Evolutionary conservation across 345 rosid genomes (phyloP).

Genomic region (Eucalyptus microcorys): DNA sequence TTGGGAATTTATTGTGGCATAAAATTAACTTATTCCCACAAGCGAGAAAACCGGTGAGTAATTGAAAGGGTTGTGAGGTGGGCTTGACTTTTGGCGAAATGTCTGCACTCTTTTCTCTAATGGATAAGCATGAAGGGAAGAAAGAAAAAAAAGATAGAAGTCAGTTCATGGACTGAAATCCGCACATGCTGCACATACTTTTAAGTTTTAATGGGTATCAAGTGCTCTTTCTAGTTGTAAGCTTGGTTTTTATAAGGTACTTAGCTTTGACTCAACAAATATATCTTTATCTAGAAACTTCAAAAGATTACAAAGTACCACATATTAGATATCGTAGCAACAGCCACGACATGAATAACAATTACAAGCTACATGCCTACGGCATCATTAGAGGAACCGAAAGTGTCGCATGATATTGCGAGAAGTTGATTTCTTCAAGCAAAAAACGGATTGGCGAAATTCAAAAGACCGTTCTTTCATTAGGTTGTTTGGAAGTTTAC

Average conservation of each 20-base stretch:
- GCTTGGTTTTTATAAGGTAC: not conserved
- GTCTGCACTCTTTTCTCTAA: not conserved
- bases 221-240: not conserved
- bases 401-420: fast-evolving
- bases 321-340: not conserved
- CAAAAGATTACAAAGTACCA: not conserved
- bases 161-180: not conserved
- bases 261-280: not conserved
- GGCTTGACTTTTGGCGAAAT: not conserved
- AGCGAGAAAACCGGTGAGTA: not conserved
- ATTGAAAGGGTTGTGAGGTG: not conserved
- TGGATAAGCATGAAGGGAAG: not conserved
- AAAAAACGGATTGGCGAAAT: not conserved
- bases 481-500: not conserved
- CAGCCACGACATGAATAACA: not conserved
- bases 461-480: not conserved
- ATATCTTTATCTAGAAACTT: not conserved
- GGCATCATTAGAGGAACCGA: not conserved
- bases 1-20: not conserved
- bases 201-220: not conserved
- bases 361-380: not conserved
- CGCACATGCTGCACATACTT: not conserved
- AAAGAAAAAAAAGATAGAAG: not conserved
- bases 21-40: not conserved
- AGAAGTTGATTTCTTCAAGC: not conserved